Percentiles rank a stretch among this genome's conserved stretches.
Evolutionary conservation across 208 protist genomes (phyloP).

Genomic region (Phytomonas serpens): DNA sequence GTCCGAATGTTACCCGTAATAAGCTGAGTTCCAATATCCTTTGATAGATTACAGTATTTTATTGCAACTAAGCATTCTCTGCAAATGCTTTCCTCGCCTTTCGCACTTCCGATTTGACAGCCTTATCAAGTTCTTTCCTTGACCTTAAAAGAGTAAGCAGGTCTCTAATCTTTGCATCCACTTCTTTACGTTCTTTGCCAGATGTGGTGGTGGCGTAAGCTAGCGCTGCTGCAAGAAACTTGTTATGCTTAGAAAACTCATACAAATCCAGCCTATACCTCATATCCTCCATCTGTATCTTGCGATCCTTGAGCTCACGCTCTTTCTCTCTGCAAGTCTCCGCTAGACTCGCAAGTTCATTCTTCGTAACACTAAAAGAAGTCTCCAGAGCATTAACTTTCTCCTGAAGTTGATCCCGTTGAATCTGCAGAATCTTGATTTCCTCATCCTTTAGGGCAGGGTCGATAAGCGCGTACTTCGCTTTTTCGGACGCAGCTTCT

Average conservation of each 20-base stretch:
- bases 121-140: conserved; percentile 59
- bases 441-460: conserved; percentile 62
- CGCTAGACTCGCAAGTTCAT: conserved; percentile 14
- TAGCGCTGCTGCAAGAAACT: conserved; percentile 32
- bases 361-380: conserved; percentile 16
- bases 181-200: conserved; percentile 36
- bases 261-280: conserved; percentile 55
- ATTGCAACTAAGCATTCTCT: background rate
- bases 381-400: conserved; percentile 17
- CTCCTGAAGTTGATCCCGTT: conserved; percentile 24
- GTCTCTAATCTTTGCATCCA: conserved; percentile 41
- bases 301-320: conserved; percentile 27
- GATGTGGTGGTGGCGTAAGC: conserved; percentile 32
- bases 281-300: conserved; percentile 48
- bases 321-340: conserved; percentile 15
- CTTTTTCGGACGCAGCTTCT: conserved; percentile 21
- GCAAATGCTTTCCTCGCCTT: conserved; percentile 12
- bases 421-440: conserved; percentile 45
- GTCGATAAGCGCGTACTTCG: conserved; percentile 35
- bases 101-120: conserved; percentile 27
- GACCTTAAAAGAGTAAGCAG: conserved; percentile 49
- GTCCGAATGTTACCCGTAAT: background rate
- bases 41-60: background rate
- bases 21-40: background rate
- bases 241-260: conserved; percentile 56